Evolutionary conservation across 2,329 filamentous ascomycete genomes (phyloP), one percentile per base, ranked within the genome.

Genomic region (Paraphaeosphaeria minitans): DNA sequence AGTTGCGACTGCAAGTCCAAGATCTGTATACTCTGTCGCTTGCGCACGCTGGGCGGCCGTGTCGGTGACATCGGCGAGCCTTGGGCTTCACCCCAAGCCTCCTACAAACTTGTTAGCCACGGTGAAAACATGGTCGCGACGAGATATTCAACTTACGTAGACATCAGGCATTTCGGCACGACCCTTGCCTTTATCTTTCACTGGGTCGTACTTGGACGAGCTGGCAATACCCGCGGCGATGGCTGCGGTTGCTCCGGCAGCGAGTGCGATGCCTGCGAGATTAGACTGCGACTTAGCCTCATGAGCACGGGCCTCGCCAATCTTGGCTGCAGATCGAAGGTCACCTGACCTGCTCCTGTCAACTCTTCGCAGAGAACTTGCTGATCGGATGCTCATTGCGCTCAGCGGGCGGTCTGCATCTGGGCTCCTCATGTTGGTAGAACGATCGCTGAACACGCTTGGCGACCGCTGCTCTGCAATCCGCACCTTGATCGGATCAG

Each of bases 21-120:
- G 61, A 98, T 88, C 80, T 98, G 94, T 89, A 98, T 94, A 84
- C 94, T 98, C 79, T 97, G 95, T 74, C 94, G 91, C 75, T 94
- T 93, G 70, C 94, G 93, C 86, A 99, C 91, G 82, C 93, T 97
- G 74, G 93, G 92, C 70, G 95, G 93, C 78, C 94, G 89, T 68
- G 92, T 96, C 56, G 95, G 95, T 71, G 95, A 98, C 72, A 90
- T 88, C 73, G 94, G 93, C 75, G 93, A 96, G 75, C 89, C 89
- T 75, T 90, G 91, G 79, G 91, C 92, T 81, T 96, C 92, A 80
- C 94, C 94, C 82, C 88, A 93, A 80, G 92, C 94, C 86, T 97
- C 93, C 93, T 97, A 81, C 55, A 70, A 69, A 66, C 62, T 55
- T 59, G 66, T 73, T 58, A 74, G 73, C 65, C 56, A 62, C 48